Evolutionary conservation across 805 yeast genomes (phyloP), one percentile per base, ranked within the genome.

Genomic region (Huiozyma naganishii): DNA sequence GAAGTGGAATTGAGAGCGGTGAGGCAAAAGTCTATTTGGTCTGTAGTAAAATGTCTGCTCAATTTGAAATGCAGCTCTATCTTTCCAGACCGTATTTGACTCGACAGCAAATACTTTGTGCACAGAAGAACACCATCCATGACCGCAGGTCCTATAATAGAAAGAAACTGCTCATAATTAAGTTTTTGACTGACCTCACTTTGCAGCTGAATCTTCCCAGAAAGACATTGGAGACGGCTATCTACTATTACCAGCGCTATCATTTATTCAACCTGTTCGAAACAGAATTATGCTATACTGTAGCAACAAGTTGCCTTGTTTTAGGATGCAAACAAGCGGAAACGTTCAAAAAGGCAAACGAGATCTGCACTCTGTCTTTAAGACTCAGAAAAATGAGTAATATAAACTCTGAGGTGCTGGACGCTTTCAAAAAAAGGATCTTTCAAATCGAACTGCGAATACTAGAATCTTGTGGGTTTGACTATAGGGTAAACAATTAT

Each of bases 281-380:
- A 45, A 69, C 71, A 9, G 67, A 66, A 17, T 68, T 72, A 42
- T 76, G 79, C 37, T 70, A 70, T 49, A 79, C 80, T 37, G 73
- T 84, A n/a, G 84, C 85, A 0, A 62, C 80, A 7, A 73, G 90
- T 7, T 73, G 87, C 43, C 58, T 88, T 6, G 74, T 83, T 45
- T 66, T 85, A 11, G 83, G 95, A 2, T 68, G 80, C 37, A 86
- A 88, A 59, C 77, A 79, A 49, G 94, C 85, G 55, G 96, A 88
- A 55, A 84, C 88, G 36, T 80, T 87, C 36, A 87, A 86, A 58
- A 83, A 83, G 52, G 59, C 82, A 11, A 69, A 76, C 42, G 85
- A 83, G 38, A 70, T 87, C 9, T 72, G 59, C 63, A 57, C 64
- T 4, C 64, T 64, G 33, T 66, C 71, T 5, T 57, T 66, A 45